phyloP scores from a whole-genome alignment of 208 protist species.

The Borovskyia barvae region DNA sequence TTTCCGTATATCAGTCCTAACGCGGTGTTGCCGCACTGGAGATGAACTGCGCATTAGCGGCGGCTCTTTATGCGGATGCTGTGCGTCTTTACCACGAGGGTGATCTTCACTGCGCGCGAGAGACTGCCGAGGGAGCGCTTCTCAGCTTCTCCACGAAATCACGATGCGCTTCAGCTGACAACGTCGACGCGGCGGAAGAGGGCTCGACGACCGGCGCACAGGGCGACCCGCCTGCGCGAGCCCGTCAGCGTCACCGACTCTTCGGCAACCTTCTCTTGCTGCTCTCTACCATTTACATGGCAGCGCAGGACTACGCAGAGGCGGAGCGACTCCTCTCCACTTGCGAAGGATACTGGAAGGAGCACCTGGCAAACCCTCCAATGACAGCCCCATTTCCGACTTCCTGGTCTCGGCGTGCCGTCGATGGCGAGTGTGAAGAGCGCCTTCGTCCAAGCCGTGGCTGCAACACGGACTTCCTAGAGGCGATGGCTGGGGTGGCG shows the following conservation, averaged over 20 bases:
- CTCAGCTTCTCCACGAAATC: constrained; percentile 13
- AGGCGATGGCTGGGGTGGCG: constrained; percentile 26
- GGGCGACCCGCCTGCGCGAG: background rate
- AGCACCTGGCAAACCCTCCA: too few relatives aligned
- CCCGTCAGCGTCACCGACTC: constrained; percentile 18
- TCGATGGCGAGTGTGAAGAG: too few relatives aligned
- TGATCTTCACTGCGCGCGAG: constrained; percentile 33
- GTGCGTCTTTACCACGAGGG: constrained; percentile 22
- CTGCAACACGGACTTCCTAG: too few relatives aligned
- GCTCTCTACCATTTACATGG: constrained; percentile 45
- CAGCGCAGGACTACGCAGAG: constrained; percentile 35
- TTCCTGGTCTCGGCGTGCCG: too few relatives aligned
- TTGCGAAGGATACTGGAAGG: constrained; percentile 49
- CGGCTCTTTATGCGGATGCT: constrained; percentile 25
- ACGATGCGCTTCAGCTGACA: too few relatives aligned
- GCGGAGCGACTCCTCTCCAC: constrained; percentile 60
- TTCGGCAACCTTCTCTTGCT: constrained; percentile 55
- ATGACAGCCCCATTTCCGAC: too few relatives aligned
- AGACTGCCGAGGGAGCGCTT: constrained; percentile 25
- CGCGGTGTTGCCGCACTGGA: too few relatives aligned
- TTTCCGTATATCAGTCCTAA: too few relatives aligned
- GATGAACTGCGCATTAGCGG: constrained; percentile 8
- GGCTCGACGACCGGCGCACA: too few relatives aligned
- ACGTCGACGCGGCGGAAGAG: too few relatives aligned
- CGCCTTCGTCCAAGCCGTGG: too few relatives aligned